Conservation (phyloP, 2,329 filamentous ascomycete species). For the Periconia sp. region DNA sequence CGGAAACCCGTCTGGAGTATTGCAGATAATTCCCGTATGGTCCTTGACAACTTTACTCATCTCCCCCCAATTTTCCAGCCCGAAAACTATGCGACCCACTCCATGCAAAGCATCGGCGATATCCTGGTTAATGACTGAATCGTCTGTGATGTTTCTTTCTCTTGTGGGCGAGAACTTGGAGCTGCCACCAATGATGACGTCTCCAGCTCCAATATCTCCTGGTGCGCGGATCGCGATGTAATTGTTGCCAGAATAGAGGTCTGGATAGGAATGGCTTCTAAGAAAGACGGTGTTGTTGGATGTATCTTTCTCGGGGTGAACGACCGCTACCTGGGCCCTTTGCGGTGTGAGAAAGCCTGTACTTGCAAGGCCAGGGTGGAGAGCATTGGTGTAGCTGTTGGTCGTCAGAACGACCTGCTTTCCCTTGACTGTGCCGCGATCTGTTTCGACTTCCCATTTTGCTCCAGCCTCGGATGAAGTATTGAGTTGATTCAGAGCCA, state of each 20-base stretch:
- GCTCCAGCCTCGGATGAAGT: neutral
- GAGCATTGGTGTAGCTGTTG: constrained; percentile 4
- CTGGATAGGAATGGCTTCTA: constrained; percentile 1
- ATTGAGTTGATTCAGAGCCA: neutral
- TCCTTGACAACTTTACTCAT: neutral
- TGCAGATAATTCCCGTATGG: constrained; percentile 3
- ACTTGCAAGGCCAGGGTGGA: constrained; percentile 1
- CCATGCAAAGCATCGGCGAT: constrained; percentile 2
- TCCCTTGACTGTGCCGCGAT: constrained; percentile 3
- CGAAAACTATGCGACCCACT: constrained; percentile 3
- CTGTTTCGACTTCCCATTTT: constrained; percentile 12
- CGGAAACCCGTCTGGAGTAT: constrained; percentile 3
- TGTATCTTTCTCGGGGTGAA: constrained; percentile 1
- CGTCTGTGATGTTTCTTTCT: constrained; percentile 3
- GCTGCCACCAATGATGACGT: constrained; percentile 4
- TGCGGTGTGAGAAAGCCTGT: constrained; percentile 3
- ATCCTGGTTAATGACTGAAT: constrained; percentile 1
- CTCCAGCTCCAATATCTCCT: constrained; percentile 1
- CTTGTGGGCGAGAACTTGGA: constrained; percentile 4
- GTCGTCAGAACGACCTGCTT: constrained; percentile 1
- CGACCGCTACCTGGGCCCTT: constrained; percentile 1
- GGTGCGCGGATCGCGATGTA: constrained; percentile 5
- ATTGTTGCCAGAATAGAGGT: constrained; percentile 3
- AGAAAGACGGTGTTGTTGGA: constrained; percentile 4
- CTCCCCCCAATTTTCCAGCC: constrained; percentile 4